Evolutionary conservation across 2,329 filamentous ascomycete species (phyloP).

Genomic region (Neonectria faginata): DNA sequence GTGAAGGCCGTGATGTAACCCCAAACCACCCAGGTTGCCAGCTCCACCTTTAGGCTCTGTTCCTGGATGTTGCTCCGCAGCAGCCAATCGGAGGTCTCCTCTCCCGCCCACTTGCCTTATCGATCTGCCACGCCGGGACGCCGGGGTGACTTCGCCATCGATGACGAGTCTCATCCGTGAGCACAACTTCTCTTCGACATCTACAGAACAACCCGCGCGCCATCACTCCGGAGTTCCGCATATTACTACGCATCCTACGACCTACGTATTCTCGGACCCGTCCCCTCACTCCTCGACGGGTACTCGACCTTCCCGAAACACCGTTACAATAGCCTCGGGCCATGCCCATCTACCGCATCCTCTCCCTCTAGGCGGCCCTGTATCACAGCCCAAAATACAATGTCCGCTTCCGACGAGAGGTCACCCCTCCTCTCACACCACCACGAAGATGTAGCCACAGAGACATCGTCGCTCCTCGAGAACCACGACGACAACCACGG

Average conservation of each 20-base stretch:
- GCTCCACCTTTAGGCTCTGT: slow-evolving; percentile 24
- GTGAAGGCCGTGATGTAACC: neutral
- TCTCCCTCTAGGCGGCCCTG: slow-evolving; percentile 39
- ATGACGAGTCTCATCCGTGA: slow-evolving; percentile 49
- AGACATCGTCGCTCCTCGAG: slow-evolving; percentile 66
- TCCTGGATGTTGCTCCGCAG: slow-evolving; percentile 34
- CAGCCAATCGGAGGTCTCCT: slow-evolving; percentile 37
- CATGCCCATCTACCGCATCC: slow-evolving; percentile 14
- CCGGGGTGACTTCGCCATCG: slow-evolving; percentile 36
- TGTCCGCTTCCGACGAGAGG: slow-evolving; percentile 58
- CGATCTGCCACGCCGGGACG: slow-evolving; percentile 39
- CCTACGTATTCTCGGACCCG: slow-evolving; percentile 32
- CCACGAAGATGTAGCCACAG: slow-evolving; percentile 49
- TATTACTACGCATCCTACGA: slow-evolving; percentile 1
- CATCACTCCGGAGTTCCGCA: neutral
- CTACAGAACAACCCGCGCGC: slow-evolving; percentile 23
- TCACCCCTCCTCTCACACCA: slow-evolving; percentile 58
- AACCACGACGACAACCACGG: slow-evolving; percentile 51
- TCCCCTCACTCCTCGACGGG: neutral
- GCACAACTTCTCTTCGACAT: slow-evolving; percentile 29
- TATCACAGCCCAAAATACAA: slow-evolving; percentile 47
- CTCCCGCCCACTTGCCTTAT: slow-evolving; percentile 38
- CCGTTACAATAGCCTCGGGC: slow-evolving; percentile 5
- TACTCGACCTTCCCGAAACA: neutral
- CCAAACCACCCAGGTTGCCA: neutral